phyloP scores from a whole-genome alignment of 345 rosid species.

The Melaleuca quinquenervia region DNA sequence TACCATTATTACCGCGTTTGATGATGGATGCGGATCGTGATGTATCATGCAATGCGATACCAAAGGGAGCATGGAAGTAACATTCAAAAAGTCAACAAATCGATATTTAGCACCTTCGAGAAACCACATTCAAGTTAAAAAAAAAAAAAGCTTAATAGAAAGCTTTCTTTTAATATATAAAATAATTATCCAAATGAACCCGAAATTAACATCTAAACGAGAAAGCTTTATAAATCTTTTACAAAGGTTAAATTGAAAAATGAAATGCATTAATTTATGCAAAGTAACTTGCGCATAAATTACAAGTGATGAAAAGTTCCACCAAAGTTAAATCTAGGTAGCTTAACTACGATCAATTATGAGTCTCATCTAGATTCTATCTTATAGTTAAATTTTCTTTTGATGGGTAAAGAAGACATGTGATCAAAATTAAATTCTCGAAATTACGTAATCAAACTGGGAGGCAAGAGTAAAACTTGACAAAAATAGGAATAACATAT shows the following conservation, averaged over 20 bases:
- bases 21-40: not conserved
- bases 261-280: not conserved
- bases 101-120: not conserved
- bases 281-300: not conserved
- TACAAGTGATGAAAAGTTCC: not conserved
- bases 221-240: not conserved
- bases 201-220: not conserved
- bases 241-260: not conserved
- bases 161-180: not conserved
- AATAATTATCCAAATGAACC: not conserved
- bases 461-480: not conserved
- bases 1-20: not conserved
- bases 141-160: not conserved
- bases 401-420: not conserved
- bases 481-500: too few species aligned
- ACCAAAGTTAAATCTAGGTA: not conserved
- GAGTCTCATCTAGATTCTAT: not conserved
- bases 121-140: not conserved
- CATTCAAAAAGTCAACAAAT: not conserved
- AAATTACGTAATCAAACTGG: not conserved
- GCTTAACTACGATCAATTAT: not conserved
- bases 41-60: not conserved
- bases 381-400: not conserved
- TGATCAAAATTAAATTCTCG: not conserved
- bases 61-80: not conserved